Percentiles rank a stretch among this genome's conserved stretches.
phyloP scores from a whole-genome alignment of 768 basidiomycete genomes.

The Rhizopogon rudus region DNA sequence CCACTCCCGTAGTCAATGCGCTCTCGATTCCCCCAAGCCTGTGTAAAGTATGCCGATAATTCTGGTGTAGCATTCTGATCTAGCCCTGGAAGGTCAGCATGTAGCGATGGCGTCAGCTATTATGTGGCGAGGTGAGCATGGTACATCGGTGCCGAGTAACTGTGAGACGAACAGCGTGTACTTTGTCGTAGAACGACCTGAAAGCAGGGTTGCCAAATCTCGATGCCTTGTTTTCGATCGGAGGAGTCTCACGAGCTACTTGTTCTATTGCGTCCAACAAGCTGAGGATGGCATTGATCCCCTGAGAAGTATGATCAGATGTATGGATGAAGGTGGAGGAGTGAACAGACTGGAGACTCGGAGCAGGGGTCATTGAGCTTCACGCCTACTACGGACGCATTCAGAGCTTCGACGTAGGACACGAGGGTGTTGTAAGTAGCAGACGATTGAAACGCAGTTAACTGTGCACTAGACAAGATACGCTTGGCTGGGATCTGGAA shows the following conservation, averaged over 20 bases:
- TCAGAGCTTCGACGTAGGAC: conserved; percentile 68
- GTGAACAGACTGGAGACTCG: conserved; percentile 52
- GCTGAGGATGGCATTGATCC: conserved; percentile 52
- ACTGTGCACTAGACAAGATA: conserved; percentile 73
- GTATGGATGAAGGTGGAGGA: not conserved
- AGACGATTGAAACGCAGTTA: conserved; percentile 77
- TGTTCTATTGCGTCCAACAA: conserved; percentile 65
- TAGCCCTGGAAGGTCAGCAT: conserved; percentile 52
- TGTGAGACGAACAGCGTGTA: conserved; percentile 49
- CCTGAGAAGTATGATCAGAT: conserved; percentile 36
- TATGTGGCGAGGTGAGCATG: not conserved
- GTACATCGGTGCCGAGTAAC: not conserved
- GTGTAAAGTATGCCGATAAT: conserved; percentile 74
- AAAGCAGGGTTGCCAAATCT: conserved; percentile 98
- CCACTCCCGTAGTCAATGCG: conserved; percentile 99
- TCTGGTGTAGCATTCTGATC: conserved; percentile 59
- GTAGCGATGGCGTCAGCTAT: conserved; percentile 54
- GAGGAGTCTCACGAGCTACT: conserved; percentile 67
- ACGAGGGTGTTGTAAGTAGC: conserved; percentile 64
- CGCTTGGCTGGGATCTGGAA: conserved; percentile 60
- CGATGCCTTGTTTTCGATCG: conserved; percentile 85
- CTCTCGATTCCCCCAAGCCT: conserved; percentile 87
- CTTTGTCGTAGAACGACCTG: conserved; percentile 81
- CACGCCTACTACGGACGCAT: conserved; percentile 66
- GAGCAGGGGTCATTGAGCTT: conserved; percentile 66